These are phyloP conservation scores for Rhynchosporium secalis DNA, from an alignment of 2,329 filamentous ascomycete genomes.

Conservation along the genomic window DNA sequence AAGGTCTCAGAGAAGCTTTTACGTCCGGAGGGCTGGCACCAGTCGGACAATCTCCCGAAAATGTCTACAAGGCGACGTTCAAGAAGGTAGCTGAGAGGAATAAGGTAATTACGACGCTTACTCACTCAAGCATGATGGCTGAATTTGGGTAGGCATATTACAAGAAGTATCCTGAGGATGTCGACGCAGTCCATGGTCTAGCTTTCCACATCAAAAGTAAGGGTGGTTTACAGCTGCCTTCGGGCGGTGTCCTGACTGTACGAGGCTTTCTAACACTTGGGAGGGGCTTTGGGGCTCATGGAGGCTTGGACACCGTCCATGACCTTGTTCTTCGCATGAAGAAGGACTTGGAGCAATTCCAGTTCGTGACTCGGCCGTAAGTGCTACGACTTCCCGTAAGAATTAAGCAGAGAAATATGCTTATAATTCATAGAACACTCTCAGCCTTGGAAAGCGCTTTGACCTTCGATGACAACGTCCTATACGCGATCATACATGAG, in stretches of 20 bases:
- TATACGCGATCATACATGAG: slow-evolving; percentile 88
- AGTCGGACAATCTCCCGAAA: slow-evolving; percentile 67
- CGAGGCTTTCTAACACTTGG: slow-evolving; percentile 76
- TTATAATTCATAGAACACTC: slow-evolving; percentile 50
- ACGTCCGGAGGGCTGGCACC: slow-evolving; percentile 82
- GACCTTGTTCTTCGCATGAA: slow-evolving; percentile 68
- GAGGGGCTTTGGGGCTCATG: slow-evolving; percentile 75
- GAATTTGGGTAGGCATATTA: slow-evolving; percentile 60
- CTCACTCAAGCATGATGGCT: neutral
- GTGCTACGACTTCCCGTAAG: neutral
- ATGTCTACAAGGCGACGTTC: slow-evolving; percentile 74
- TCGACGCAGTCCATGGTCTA: slow-evolving; percentile 59
- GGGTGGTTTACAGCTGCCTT: slow-evolving; percentile 62
- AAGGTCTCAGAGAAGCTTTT: slow-evolving; percentile 79
- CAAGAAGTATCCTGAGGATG: slow-evolving; percentile 79
- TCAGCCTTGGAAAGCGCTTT: slow-evolving; percentile 65
- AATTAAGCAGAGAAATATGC: neutral
- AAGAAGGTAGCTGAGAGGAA: slow-evolving; percentile 71
- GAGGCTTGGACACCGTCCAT: slow-evolving; percentile 75
- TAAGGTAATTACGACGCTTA: slow-evolving; percentile 20
- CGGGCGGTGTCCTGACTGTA: slow-evolving; percentile 71
- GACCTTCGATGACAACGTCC: slow-evolving; percentile 71
- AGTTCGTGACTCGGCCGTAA: slow-evolving; percentile 66
- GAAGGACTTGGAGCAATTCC: slow-evolving; percentile 73
- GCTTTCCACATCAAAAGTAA: slow-evolving; percentile 56